A percentile compares a stretch with the other conserved stretches of the same genome.
phyloP scores from a whole-genome alignment of 345 rosid genomes.

The Eucalyptus curtisii region DNA sequence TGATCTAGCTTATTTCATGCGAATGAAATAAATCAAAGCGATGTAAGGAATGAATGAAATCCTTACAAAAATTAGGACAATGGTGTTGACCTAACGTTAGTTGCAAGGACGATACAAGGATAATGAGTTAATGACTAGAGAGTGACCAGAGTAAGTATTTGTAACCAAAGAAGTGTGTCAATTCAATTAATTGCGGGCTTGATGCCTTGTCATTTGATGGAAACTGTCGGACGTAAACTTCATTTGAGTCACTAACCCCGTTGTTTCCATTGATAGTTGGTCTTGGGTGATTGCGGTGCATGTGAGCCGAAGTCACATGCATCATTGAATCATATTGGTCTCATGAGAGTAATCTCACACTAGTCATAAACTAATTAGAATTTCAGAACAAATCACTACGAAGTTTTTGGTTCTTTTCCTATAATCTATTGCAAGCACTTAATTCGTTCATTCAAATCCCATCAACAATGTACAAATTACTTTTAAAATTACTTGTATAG shows the following conservation, averaged over 20 bases:
- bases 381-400: not conserved
- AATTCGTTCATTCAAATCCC: not conserved
- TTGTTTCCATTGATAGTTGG: no score
- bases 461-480: not conserved
- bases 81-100: accelerated
- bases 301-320: not conserved
- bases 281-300: no score
- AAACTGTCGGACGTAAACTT: accelerated
- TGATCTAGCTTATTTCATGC: not conserved
- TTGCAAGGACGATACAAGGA: not conserved
- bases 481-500: not conserved
- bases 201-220: no score
- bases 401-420: not conserved
- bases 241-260: no score
- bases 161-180: no score
- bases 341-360: not conserved
- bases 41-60: not conserved
- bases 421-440: not conserved
- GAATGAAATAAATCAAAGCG: not conserved
- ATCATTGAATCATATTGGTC: accelerated
- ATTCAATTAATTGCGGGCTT: no score
- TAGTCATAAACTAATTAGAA: not conserved
- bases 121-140: no score
- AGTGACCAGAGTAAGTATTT: no score
- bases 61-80: not conserved